A percentile compares a stretch with the other conserved stretches of the same genome.
phyloP scores from a whole-genome alignment of 2,329 filamentous ascomycete species.

The Trichoderma oligosporum region DNA sequence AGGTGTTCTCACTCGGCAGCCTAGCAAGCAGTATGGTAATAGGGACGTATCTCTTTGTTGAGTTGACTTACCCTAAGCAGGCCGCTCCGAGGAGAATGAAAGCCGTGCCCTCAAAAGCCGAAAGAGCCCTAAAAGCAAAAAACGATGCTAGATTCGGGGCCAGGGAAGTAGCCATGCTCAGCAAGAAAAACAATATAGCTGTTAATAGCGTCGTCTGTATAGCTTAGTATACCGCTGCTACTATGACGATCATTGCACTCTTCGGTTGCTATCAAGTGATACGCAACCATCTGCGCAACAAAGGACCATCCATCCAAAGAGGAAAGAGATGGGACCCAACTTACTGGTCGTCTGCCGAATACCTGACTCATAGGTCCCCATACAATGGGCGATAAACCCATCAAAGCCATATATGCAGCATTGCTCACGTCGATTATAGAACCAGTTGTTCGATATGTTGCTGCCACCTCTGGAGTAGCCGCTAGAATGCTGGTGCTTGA shows the following conservation, averaged over 20 bases:
- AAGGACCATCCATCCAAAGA: background rate
- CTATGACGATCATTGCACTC: background rate
- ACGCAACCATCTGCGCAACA: background rate
- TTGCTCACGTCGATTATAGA: constrained; percentile 71
- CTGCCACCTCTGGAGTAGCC: constrained; percentile 70
- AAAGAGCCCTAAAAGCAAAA: constrained; percentile 70
- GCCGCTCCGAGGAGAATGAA: constrained; percentile 70
- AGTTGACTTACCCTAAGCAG: constrained; percentile 56
- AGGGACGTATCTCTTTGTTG: background rate
- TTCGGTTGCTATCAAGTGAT: background rate
- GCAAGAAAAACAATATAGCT: constrained; percentile 60
- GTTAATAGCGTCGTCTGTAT: constrained; percentile 47
- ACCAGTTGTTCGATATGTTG: constrained; percentile 60
- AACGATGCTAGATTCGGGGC: constrained; percentile 68
- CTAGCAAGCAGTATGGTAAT: background rate
- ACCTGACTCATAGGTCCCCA: constrained; percentile 70
- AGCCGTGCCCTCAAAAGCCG: constrained; percentile 70
- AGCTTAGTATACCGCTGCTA: background rate
- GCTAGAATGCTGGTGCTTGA: constrained; percentile 70
- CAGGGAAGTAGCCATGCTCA: constrained; percentile 69
- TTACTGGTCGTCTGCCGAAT: constrained; percentile 55
- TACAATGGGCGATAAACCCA: constrained; percentile 66
- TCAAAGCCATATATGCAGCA: constrained; percentile 69
- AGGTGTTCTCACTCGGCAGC: background rate
- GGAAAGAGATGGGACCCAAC: constrained; percentile 25